A percentile compares a stretch with the other conserved stretches of the same genome.
These are phyloP conservation scores for Arthrobotrys megalospora DNA, from an alignment of 2,329 filamentous ascomycete genomes.

Conservation along the genomic window DNA sequence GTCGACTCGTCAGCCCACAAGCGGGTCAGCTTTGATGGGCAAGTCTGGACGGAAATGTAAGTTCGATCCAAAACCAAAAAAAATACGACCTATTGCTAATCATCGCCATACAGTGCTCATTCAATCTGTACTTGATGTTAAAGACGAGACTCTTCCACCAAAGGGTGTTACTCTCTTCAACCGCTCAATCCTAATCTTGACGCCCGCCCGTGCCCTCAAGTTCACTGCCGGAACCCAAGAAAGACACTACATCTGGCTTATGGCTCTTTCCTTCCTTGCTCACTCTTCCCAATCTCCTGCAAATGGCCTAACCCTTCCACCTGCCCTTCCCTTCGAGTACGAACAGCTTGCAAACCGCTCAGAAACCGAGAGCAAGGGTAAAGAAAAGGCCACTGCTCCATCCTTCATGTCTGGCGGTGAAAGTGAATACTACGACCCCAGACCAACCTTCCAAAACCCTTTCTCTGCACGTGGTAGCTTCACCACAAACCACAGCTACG, in stretches of 20 bases:
- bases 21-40: conserved; percentile 87
- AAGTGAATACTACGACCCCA: conserved; percentile 53
- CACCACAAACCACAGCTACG: conserved; percentile 70
- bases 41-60: conserved; percentile 95
- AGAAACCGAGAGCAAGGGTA: conserved; percentile 66
- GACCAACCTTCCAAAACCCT: conserved; percentile 52
- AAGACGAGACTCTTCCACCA: conserved; percentile 89
- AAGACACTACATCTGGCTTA: conserved; percentile 94
- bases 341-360: conserved; percentile 66
- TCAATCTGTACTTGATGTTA: conserved; percentile 96
- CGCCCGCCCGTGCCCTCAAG: conserved; percentile 91
- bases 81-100: conserved; percentile 16
- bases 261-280: conserved; percentile 92
- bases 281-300: conserved; percentile 87
- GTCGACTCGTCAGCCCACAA: conserved; percentile 97
- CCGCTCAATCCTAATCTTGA: conserved; percentile 93
- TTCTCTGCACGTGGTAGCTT: conserved; percentile 63
- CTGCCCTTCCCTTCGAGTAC: conserved; percentile 69
- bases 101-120: conserved; percentile 79
- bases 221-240: conserved; percentile 89
- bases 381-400: conserved; percentile 65
- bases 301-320: conserved; percentile 76
- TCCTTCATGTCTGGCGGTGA: conserved; percentile 56
- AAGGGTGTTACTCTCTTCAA: conserved; percentile 80
- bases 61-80: conserved; percentile 67